phyloP scores from a whole-genome alignment of 441 rosid genomes.

The Eutrema salsugineum region DNA sequence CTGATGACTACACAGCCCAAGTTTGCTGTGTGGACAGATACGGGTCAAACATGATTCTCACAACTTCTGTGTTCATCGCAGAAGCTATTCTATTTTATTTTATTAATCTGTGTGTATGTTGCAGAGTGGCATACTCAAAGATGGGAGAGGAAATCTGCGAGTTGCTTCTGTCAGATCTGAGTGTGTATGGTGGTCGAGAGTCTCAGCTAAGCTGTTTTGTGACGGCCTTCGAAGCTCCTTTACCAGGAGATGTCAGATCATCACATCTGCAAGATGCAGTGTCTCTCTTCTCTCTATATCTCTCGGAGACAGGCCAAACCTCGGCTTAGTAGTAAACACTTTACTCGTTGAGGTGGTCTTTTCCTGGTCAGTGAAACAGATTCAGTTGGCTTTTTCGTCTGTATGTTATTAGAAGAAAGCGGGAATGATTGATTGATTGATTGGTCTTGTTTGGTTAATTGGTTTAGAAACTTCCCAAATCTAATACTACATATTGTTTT shows the following conservation, averaged over 20 bases:
- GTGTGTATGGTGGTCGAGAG: conserved; percentile 49
- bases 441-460: background rate
- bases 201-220: conserved; percentile 68
- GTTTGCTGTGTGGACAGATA: conserved; percentile 75
- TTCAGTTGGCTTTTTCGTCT: background rate
- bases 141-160: conserved; percentile 83
- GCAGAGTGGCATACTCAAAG: conserved; percentile 78
- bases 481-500: background rate
- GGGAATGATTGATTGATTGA: conserved; percentile 9
- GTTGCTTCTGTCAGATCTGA: conserved; percentile 51
- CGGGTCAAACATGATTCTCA: conserved; percentile 48
- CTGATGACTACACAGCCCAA: conserved; percentile 67
- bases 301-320: conserved; percentile 33
- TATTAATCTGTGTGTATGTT: background rate
- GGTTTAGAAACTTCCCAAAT: background rate
- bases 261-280: conserved; percentile 91
- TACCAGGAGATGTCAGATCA: conserved; percentile 68
- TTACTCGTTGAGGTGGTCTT: background rate
- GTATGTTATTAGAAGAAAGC: background rate
- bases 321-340: conserved; percentile 4
- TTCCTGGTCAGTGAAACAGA: background rate
- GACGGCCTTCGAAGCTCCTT: conserved; percentile 62
- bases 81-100: background rate
- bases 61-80: background rate
- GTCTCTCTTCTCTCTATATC: conserved; percentile 67